Conservation (phyloP, 2,329 filamentous ascomycete species). For the Leptographium lundbergii region DNA sequence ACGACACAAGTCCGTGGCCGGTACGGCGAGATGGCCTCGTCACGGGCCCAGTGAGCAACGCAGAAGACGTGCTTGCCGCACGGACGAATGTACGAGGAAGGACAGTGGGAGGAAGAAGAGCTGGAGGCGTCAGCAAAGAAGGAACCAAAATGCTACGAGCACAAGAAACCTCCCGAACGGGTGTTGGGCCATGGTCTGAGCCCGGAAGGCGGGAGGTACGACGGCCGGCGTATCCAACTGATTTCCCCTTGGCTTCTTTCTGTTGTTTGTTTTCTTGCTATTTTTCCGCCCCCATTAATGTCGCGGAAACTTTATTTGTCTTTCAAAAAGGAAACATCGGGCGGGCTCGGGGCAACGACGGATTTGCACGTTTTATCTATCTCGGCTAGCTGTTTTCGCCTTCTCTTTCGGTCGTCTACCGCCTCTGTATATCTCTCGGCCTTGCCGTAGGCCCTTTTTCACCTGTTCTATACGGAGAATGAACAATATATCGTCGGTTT, state of each 20-base stretch:
- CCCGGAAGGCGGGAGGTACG: background rate
- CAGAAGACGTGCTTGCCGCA: background rate
- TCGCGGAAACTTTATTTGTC: background rate
- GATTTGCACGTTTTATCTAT: background rate
- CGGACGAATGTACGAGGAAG: background rate
- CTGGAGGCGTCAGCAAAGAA: background rate
- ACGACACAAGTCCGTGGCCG: constrained; percentile 83
- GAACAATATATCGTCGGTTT: background rate
- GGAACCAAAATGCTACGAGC: background rate
- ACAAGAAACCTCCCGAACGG: too few species aligned
- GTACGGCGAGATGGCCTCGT: constrained; percentile 80
- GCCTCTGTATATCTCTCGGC: background rate
- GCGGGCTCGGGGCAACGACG: background rate
- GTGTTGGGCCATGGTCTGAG: background rate
- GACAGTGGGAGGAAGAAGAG: background rate
- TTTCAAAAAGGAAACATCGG: background rate
- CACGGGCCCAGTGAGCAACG: constrained; percentile 6
- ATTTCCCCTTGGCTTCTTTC: background rate
- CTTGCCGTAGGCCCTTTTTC: background rate
- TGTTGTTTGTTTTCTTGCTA: background rate
- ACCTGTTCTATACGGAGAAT: background rate
- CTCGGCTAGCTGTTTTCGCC: background rate
- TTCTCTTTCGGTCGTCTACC: background rate
- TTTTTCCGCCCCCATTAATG: background rate
- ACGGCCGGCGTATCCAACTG: background rate